Percentiles rank a stretch among this genome's conserved stretches.
These are phyloP conservation scores for Thalassiosira sp. DNA, from an alignment of 352 stramenopile genomes.

Conservation along the genomic window DNA sequence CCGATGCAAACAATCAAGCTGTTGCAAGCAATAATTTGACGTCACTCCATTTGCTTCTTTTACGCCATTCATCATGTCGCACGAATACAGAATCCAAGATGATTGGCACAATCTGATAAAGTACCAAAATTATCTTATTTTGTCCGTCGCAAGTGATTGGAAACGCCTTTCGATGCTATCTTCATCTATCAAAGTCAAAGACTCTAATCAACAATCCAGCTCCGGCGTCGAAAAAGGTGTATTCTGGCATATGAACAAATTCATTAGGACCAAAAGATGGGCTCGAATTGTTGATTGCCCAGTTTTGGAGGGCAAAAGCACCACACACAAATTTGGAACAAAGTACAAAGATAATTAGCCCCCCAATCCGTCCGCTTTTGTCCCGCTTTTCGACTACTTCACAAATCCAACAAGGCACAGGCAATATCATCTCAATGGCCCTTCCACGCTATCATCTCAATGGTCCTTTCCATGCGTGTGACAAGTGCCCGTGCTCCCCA, in stretches of 20 bases:
- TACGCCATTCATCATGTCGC: slow-evolving; percentile 53
- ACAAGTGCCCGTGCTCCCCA: slow-evolving; percentile 43
- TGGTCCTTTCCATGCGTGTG: slow-evolving; percentile 23
- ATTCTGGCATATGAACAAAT: too few species aligned
- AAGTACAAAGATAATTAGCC: too few species aligned
- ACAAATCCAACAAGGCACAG: too few species aligned
- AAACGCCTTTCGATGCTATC: slow-evolving; percentile 1
- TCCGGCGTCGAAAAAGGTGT: too few species aligned
- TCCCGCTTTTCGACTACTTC: too few species aligned
- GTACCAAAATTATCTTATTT: slow-evolving; percentile 53
- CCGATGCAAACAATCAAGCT: background rate
- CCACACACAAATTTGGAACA: too few species aligned
- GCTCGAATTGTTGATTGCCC: too few species aligned
- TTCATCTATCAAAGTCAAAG: background rate
- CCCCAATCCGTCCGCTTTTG: too few species aligned
- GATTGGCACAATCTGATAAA: slow-evolving; percentile 64
- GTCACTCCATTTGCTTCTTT: slow-evolving; percentile 62
- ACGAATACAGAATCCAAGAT: slow-evolving; percentile 60
- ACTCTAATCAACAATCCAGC: background rate
- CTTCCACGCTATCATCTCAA: too few species aligned
- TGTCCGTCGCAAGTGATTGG: slow-evolving; percentile 39
- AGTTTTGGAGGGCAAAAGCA: too few species aligned
- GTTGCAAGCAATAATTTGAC: slow-evolving; percentile 39
- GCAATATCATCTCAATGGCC: too few species aligned
- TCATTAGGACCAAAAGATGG: too few species aligned